Conservation (phyloP, 164 flowering plant species). For the Piper longum region DNA sequence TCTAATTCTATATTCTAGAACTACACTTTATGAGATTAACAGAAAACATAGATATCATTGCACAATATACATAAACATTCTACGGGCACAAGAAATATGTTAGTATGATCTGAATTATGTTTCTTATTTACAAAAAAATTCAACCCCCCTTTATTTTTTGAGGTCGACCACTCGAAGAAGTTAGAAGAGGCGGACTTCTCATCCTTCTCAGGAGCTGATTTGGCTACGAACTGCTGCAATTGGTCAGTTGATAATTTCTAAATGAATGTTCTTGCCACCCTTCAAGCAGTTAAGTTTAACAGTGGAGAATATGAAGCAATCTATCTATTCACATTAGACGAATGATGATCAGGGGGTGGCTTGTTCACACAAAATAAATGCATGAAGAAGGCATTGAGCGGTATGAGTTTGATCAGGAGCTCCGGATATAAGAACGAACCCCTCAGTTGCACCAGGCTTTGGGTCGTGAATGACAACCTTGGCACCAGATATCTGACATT, state of each 20-base stretch:
- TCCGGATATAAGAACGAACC: constrained; percentile 35
- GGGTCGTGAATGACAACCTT: constrained; percentile 32
- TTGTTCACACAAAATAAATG: constrained; percentile 27
- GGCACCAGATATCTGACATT: constrained; percentile 39
- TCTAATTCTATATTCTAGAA: no score
- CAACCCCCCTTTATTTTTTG: no score
- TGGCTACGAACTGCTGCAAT: not conserved
- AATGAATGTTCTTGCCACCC: not conserved
- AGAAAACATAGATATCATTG: no score
- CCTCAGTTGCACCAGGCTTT: constrained; percentile 29
- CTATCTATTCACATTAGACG: not conserved
- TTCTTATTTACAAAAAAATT: no score
- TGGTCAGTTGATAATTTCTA: not conserved
- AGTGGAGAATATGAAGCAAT: not conserved
- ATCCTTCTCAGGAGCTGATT: no score
- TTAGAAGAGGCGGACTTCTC: no score
- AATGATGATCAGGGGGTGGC: constrained; percentile 7
- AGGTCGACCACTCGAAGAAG: no score
- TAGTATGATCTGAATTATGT: no score
- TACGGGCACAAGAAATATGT: no score
- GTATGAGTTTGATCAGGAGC: constrained; percentile 23
- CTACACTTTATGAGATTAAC: no score
- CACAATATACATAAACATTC: no score
- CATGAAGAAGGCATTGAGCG: constrained; percentile 49
- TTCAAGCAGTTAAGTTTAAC: not conserved